phyloP scores from a whole-genome alignment of 352 stramenopile species.

The Lagenidium giganteum region DNA sequence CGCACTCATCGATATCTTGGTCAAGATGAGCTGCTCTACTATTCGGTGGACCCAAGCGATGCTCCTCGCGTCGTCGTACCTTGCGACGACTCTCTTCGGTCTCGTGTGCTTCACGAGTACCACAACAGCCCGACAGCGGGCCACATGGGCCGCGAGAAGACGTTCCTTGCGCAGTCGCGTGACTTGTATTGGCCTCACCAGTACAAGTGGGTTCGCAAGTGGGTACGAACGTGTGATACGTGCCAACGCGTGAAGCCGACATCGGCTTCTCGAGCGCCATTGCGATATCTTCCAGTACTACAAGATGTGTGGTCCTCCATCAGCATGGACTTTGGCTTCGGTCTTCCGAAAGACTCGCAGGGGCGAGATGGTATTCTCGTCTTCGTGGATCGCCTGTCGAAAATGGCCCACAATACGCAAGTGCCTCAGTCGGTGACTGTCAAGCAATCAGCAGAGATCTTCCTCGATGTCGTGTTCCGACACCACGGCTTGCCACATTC shows the following conservation, averaged over 20 bases:
- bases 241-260: constrained; percentile 15
- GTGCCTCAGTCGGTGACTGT: background rate
- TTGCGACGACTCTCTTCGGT: constrained; percentile 14
- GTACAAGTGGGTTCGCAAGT: constrained; percentile 16
- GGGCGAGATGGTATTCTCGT: background rate
- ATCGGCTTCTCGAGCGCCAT: constrained; percentile 1
- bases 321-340: constrained; percentile 14
- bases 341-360: constrained; percentile 1
- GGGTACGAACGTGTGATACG: constrained; percentile 9
- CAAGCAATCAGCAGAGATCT: background rate
- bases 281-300: constrained; percentile 7
- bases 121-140: no score
- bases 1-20: constrained; percentile 2
- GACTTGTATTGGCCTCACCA: no score
- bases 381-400: constrained; percentile 6
- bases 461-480: constrained; percentile 1
- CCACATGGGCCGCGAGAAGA: no score
- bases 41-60: background rate
- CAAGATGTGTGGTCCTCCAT: constrained; percentile 7
- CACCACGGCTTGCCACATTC: background rate
- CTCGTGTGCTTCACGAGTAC: constrained; percentile 10
- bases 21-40: constrained; percentile 3
- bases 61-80: background rate
- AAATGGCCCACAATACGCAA: background rate
- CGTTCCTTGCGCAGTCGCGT: no score